Evolutionary conservation across 352 stramenopile species (phyloP).

Genomic region (Phytophthora sansomeana): DNA sequence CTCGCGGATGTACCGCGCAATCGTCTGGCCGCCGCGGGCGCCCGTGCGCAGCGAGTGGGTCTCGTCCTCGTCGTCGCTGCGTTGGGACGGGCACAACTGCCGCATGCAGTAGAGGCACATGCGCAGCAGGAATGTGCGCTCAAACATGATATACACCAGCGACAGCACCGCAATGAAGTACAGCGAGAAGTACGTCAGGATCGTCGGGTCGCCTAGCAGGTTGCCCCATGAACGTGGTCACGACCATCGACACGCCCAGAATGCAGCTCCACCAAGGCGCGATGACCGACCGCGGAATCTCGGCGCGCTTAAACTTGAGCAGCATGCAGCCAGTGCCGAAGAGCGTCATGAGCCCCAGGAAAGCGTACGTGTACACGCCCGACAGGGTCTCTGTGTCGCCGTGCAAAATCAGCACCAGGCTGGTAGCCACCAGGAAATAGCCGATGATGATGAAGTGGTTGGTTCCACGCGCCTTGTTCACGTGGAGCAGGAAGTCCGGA

Average conservation of each 20-base stretch:
- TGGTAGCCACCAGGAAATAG: slow-evolving; percentile 91
- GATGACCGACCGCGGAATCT: slow-evolving; percentile 87
- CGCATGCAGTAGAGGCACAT: slow-evolving; percentile 85
- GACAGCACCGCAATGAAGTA: slow-evolving; percentile 87
- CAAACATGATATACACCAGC: slow-evolving; percentile 91
- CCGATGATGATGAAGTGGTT: slow-evolving; percentile 94
- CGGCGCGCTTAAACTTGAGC: slow-evolving; percentile 95
- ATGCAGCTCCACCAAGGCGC: slow-evolving; percentile 91
- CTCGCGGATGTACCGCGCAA: slow-evolving; percentile 82
- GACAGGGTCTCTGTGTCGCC: slow-evolving; percentile 93
- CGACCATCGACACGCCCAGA: slow-evolving; percentile 81
- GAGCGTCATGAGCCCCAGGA: slow-evolving; percentile 95
- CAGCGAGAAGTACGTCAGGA: slow-evolving; percentile 91
- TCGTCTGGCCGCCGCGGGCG: slow-evolving; percentile 85
- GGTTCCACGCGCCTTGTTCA: slow-evolving; percentile 87
- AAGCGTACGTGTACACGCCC: slow-evolving; percentile 96
- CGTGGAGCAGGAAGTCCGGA: slow-evolving; percentile 77
- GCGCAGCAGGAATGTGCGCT: slow-evolving; percentile 87
- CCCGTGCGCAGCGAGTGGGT: slow-evolving; percentile 73
- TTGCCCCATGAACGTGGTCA: slow-evolving; percentile 89
- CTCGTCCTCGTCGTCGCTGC: slow-evolving; percentile 44
- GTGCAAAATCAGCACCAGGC: slow-evolving; percentile 90
- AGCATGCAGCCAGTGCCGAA: slow-evolving; percentile 94
- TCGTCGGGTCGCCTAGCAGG: slow-evolving; percentile 84
- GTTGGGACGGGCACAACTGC: slow-evolving; percentile 76